phyloP scores from a whole-genome alignment of 768 basidiomycete species.

The Trametes cubensis region DNA sequence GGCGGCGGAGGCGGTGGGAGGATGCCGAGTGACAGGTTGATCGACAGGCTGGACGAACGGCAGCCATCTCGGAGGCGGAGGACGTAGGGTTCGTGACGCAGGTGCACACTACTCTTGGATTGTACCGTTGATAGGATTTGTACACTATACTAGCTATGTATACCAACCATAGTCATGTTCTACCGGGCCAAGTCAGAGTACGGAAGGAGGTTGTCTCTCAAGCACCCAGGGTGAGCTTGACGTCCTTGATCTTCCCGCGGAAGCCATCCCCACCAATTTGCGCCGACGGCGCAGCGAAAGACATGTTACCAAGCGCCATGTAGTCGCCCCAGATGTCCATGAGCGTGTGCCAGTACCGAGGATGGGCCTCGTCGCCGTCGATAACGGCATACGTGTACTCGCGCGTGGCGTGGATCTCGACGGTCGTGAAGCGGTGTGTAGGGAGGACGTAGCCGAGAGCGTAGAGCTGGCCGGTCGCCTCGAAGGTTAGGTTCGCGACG shows the following conservation, averaged over 20 bases:
- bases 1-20: not conserved
- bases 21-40: not conserved
- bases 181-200: too few relatives aligned
- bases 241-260: conserved; percentile 37
- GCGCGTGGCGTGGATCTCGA: conserved; percentile 42
- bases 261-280: conserved; percentile 41
- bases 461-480: conserved; percentile 42
- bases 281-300: conserved; percentile 45
- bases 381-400: conserved; percentile 40
- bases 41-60: conserved; percentile 1
- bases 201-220: too few relatives aligned
- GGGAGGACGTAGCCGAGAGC: conserved; percentile 39
- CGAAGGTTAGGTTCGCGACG: conserved; percentile 42
- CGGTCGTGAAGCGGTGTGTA: conserved; percentile 35
- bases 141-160: not conserved
- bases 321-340: conserved; percentile 46
- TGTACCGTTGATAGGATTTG: not conserved
- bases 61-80: not conserved
- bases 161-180: not conserved
- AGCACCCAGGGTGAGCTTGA: conserved; percentile 24
- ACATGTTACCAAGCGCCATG: conserved; percentile 44
- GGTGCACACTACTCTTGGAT: not conserved
- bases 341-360: conserved; percentile 40
- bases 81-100: not conserved
- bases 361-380: conserved; percentile 28